Conservation (phyloP, 1,139 yeast species). For the Geotrichum candidum region DNA sequence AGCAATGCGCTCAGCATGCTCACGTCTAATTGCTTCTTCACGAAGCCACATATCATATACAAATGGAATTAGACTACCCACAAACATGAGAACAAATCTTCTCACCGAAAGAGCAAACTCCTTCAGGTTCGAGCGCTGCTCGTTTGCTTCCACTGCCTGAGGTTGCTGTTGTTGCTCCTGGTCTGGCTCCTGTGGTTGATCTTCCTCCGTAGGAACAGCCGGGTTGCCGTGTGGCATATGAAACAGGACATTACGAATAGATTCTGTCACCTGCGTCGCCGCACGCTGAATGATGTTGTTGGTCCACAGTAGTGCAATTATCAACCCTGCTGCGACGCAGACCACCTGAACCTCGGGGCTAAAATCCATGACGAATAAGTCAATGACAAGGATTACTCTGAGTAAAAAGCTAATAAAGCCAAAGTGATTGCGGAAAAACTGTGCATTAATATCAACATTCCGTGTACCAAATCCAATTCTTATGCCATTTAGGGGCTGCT, state of each 20-base stretch:
- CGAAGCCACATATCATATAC: constrained; percentile 26
- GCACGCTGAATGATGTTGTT: constrained; percentile 3
- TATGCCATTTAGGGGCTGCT: constrained; percentile 3
- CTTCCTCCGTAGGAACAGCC: constrained; percentile 2
- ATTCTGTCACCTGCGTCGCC: not conserved
- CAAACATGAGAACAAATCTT: constrained; percentile 19
- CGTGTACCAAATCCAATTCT: constrained; percentile 6
- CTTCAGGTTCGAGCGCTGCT: not conserved
- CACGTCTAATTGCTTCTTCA: constrained; percentile 21
- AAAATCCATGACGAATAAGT: constrained; percentile 10
- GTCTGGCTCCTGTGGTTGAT: not conserved
- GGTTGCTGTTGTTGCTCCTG: not conserved
- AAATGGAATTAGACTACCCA: constrained; percentile 27
- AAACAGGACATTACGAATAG: not conserved
- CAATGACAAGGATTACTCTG: constrained; percentile 7
- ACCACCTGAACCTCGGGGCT: constrained; percentile 1
- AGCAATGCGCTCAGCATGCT: constrained; percentile 16
- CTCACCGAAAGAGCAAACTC: not conserved
- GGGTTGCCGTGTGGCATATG: constrained; percentile 9
- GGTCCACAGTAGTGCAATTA: constrained; percentile 5
- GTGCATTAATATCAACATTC: constrained; percentile 1
- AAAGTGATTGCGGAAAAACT: not conserved
- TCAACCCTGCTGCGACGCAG: not conserved
- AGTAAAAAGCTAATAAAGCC: constrained; percentile 1
- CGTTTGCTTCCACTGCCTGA: not conserved